Base-by-base conservation (phyloP, 2,329 filamentous ascomycete species). In the Pseudocercospora eumusae region DNA sequence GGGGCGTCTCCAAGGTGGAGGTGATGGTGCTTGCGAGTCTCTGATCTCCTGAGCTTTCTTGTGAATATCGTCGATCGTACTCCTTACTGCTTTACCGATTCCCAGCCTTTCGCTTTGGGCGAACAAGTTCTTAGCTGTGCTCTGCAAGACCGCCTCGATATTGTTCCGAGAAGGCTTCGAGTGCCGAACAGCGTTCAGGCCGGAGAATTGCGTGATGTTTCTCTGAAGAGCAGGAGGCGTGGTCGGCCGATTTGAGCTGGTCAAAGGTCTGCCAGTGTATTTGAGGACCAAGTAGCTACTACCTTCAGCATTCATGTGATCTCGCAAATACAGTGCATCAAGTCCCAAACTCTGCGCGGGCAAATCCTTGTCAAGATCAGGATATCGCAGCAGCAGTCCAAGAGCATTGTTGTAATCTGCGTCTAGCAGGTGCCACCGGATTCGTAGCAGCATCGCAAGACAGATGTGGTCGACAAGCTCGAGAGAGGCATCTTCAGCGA, bases 401-500 rank as follows among this genome's bases (percentile, higher is more conserved):
- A 99, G 80, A 8, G 91, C 93, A 36, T 86, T 84, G 1, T 95
- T 93, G 71, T 96, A 96, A 75, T 98, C 93, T 11, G 91, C 88
- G 65, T 91, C 86, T 25, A 98, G 79, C 36, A 99, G 79, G 69
- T 93, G 86, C 93, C 93, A 97, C 60, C 93, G 86, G 69, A 98
- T 92, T 56, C 95, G 86, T 50, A 99, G 81, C 23, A 99, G 81
- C 93, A 99, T 98, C 5, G 92, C 88, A 56, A 97, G 87, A 69
- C 93, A 97, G n/a, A 97, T 88, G 59, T 95, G 83, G 72, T 98
- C 92, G 68, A 98, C 86, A 31, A 98, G 80, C 55, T 92, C 86
- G 27, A 96, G 78, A 0, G 85, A 83, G 7, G 93, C 84, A 70
- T 96, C 93, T 70, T 96, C 86, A 1, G 93, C 90, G 74, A 99